Conservation (phyloP, 2,329 filamentous ascomycete species). For the Laburnicola sp. region DNA sequence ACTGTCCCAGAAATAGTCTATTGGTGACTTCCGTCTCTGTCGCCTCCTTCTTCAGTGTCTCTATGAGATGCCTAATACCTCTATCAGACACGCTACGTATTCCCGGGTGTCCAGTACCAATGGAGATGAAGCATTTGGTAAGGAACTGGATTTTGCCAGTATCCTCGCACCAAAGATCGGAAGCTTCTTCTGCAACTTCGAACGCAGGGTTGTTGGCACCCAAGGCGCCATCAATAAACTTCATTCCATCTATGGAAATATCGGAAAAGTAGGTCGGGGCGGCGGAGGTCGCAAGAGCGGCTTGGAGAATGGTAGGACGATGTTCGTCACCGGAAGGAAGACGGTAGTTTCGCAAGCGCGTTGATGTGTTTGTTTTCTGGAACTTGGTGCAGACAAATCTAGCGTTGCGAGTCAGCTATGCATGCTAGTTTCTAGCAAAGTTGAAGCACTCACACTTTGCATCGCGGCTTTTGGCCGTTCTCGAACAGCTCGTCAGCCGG, state of each 20-base stretch:
- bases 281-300: slow-evolving; percentile 27
- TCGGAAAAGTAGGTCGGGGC: slow-evolving; percentile 29
- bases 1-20: slow-evolving; percentile 29
- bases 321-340: slow-evolving; percentile 13
- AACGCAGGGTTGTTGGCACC: slow-evolving; percentile 50
- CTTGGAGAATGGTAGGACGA: slow-evolving; percentile 28
- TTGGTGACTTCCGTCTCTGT: slow-evolving; percentile 37
- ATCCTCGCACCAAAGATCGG: slow-evolving; percentile 3
- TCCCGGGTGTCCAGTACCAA: neutral
- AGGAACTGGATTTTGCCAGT: neutral
- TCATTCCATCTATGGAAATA: slow-evolving; percentile 40
- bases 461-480: neutral
- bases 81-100: slow-evolving; percentile 15
- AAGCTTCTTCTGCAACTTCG: slow-evolving; percentile 41
- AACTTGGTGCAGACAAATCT: slow-evolving; percentile 46
- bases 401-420: neutral
- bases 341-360: slow-evolving; percentile 40
- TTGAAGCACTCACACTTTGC: neutral
- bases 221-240: slow-evolving; percentile 47
- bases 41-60: slow-evolving; percentile 30
- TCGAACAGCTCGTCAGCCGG: neutral
- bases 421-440: slow-evolving; percentile 28
- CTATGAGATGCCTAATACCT: slow-evolving; percentile 10
- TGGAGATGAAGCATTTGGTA: slow-evolving; percentile 1
- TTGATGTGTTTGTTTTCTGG: slow-evolving; percentile 20